A percentile compares a stretch with the other conserved stretches of the same genome.
phyloP scores from a whole-genome alignment of 768 basidiomycete genomes.

The Mycena leptocephala region DNA sequence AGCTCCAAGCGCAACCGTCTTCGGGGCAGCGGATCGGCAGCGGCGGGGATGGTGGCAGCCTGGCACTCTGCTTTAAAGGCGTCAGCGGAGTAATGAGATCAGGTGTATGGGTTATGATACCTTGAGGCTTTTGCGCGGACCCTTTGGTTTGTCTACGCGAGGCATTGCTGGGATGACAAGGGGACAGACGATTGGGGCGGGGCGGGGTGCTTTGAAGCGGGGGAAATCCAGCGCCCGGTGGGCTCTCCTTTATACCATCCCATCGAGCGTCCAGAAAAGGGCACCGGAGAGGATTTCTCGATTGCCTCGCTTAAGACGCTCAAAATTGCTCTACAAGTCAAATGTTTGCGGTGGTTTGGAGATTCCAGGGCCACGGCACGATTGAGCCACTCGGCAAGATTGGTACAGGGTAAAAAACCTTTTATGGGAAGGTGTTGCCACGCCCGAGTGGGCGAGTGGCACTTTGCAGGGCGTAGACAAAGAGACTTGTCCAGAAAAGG shows the following conservation, averaged over 20 bases:
- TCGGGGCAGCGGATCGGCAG: neutral
- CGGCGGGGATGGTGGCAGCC: neutral
- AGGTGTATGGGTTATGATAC: neutral
- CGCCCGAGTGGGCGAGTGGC: neutral
- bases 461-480: neutral
- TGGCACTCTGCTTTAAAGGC: neutral
- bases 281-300: neutral
- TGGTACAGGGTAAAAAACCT: neutral
- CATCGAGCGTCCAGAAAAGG: neutral
- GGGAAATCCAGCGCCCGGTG: neutral
- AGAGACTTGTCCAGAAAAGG: neutral
- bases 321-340: neutral
- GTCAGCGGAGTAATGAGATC: neutral
- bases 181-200: neutral
- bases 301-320: neutral
- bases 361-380: neutral
- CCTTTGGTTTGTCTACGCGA: neutral
- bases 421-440: neutral
- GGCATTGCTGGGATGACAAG: neutral
- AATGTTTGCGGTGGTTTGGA: neutral
- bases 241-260: neutral
- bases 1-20: neutral
- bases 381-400: conserved; percentile 5
- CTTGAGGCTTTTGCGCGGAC: neutral
- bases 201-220: neutral